Evolutionary conservation across 129 eudicot species (phyloP), one percentile per base, ranked within the genome.

Genomic region (Helichrysum umbraculigerum): DNA sequence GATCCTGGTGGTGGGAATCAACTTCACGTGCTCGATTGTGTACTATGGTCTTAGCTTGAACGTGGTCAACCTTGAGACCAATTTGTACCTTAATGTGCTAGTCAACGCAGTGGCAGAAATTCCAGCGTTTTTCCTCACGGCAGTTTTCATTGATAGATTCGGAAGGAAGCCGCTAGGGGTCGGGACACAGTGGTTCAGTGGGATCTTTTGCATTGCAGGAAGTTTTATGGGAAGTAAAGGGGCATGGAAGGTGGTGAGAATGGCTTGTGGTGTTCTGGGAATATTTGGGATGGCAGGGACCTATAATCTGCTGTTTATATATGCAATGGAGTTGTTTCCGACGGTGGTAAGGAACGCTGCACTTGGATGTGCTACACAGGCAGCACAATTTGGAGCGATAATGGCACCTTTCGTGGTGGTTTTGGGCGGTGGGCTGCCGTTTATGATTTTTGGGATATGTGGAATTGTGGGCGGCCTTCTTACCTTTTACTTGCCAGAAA

Each of bases 201-300:
- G 97, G 15, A 5, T 81, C 2, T 91, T 91, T 39, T 95, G 99
- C 71, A 7, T 95, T 0, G 68, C 81, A 0, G 99, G 99, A 19
- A 73, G 89, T 58, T 72, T 87, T 60, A 16, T 91, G 68, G 81
- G 79, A 7, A 72, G 85, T 2, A 21, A 79, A 42, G 96, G 93
- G 16, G 33, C 21, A 9, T 89, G 90, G 96, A 89, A 89, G 78
- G 84, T 79, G 74, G 65, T 86, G n/a, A 77, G 90, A 67, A 89
- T 95, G 97, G 66, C 57, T 4, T 95, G 97, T 70, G 90, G 99
- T 3, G 86, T 95, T 34, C 30, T 89, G 52, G 99, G 99, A 84
- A 95, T 95, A 20, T 95, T 95, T 37, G 97, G 97, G 34, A 89
- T 95, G 99, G 96, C 97, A 2, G 99, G 92, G 58, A 95, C 94